Percentiles rank a stretch among this genome's conserved stretches.
These are phyloP conservation scores for Globisporangium paroecandrum DNA, from an alignment of 352 stramenopile genomes.

Conservation along the genomic window DNA sequence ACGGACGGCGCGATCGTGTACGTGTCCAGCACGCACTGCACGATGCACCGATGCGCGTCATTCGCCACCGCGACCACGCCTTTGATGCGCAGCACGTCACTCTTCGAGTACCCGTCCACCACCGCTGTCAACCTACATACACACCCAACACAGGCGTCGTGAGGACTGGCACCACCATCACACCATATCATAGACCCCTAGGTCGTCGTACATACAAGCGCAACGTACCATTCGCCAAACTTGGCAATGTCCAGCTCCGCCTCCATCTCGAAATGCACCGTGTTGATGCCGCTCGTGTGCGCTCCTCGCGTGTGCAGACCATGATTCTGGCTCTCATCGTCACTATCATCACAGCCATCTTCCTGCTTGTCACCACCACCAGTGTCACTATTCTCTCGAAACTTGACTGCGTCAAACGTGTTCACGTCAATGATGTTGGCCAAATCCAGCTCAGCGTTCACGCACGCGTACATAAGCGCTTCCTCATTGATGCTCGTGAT, in stretches of 20 bases:
- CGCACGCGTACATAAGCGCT: slow-evolving; percentile 35
- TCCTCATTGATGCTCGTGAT: slow-evolving; percentile 52
- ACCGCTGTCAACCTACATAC: slow-evolving; percentile 38
- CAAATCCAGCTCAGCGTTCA: slow-evolving; percentile 52
- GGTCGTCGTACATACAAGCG: neutral
- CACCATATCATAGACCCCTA: neutral
- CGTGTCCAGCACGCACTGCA: slow-evolving; percentile 71
- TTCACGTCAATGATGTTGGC: slow-evolving; percentile 58
- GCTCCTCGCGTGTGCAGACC: slow-evolving; percentile 19
- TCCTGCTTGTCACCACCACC: slow-evolving; percentile 12
- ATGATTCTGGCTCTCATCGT: slow-evolving; percentile 2
- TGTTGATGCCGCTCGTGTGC: slow-evolving; percentile 56
- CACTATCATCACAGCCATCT: neutral
- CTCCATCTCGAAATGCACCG: slow-evolving; percentile 52
- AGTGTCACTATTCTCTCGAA: slow-evolving; percentile 22
- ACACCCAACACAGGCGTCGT: neutral
- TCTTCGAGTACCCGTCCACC: slow-evolving; percentile 50
- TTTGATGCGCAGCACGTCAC: slow-evolving; percentile 64
- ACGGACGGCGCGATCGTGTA: slow-evolving; percentile 65
- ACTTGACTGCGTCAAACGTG: slow-evolving; percentile 68
- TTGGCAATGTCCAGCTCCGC: slow-evolving; percentile 39
- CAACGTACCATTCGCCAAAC: slow-evolving; percentile 54
- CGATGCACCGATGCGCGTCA: slow-evolving; percentile 47
- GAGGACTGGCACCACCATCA: neutral
- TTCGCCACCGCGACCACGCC: slow-evolving; percentile 47